These are phyloP conservation scores for Mycosphaerella arachidis DNA, from an alignment of 2,329 filamentous ascomycete genomes.

Conservation along the genomic window DNA sequence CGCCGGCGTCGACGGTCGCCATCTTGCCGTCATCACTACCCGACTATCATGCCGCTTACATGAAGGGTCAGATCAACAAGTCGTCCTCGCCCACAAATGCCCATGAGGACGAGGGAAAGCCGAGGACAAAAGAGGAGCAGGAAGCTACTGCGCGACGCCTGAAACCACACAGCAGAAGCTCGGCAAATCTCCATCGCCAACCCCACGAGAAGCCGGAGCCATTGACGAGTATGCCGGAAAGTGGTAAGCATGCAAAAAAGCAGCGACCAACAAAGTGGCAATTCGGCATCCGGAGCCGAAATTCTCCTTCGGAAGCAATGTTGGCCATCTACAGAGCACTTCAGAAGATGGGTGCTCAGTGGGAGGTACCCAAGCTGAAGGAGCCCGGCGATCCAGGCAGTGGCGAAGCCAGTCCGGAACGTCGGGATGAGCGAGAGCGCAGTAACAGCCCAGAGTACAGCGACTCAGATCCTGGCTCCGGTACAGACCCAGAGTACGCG, in stretches of 20 bases:
- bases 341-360: slow-evolving; percentile 79
- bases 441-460: slow-evolving; percentile 37
- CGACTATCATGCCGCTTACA: slow-evolving; percentile 83
- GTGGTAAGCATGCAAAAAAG: slow-evolving; percentile 53
- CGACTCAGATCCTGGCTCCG: slow-evolving; percentile 36
- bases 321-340: slow-evolving; percentile 92
- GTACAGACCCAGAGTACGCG: slow-evolving; percentile 37
- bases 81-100: slow-evolving; percentile 24
- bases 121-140: slow-evolving; percentile 59
- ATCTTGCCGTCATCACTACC: slow-evolving; percentile 89
- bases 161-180: slow-evolving; percentile 75
- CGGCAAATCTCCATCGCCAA: slow-evolving; percentile 27
- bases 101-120: slow-evolving; percentile 39
- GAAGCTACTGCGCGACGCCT: slow-evolving; percentile 75
- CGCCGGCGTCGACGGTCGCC: slow-evolving; percentile 70
- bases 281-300: slow-evolving; percentile 92
- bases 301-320: slow-evolving; percentile 89
- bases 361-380: slow-evolving; percentile 56
- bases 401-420: slow-evolving; percentile 28
- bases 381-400: slow-evolving; percentile 37
- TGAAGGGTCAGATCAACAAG: slow-evolving; percentile 59
- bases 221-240: slow-evolving; percentile 51
- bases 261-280: slow-evolving; percentile 87
- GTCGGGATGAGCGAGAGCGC: slow-evolving; percentile 19
- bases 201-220: slow-evolving; percentile 45